Base-by-base conservation (phyloP, 495 filamentous ascomycete genomes). In the Neurospora sublineolata region DNA sequence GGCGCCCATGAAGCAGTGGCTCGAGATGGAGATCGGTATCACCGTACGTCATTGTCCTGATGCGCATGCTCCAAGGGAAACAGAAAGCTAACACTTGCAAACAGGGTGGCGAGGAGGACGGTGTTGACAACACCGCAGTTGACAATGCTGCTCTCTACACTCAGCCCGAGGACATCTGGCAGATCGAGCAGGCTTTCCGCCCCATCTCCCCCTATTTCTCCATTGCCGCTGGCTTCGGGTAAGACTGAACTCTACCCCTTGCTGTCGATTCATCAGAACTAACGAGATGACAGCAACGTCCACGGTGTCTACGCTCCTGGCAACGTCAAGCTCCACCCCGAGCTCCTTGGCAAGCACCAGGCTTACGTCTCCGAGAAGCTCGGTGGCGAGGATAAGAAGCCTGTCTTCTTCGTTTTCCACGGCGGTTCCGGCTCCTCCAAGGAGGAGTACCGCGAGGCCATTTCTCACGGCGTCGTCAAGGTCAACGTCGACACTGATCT, bases 241-340 rank as follows among this genome's bases (percentile, higher is more conserved):
- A 74, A 9, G 58, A 30, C 36, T 38, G 40, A 8, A 9, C 5
- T 20, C 8, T 14, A 14, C 3, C 37, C n/a, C 30, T 40, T n/a
- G 12, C 5, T 58, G 9, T 14, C 10, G 36, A 0, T 38, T 20
- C n/a, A 20, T 37, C 23, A 41, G 69, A 27, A 30, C 75, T 76
- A n/a, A 68, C 68, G 23, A 27, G 16, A 11, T 72, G 33, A 70
- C 44, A 95, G 94, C 78, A 99, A 99, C 81, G 94, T 98, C 38
- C 96, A 99, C 87, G 95, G 95, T 82, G 95, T 99, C 73, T 98
- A 99, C 88, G 94, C 97, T 85, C 96, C 96, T 71, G 95, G 96
- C 74, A 99, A 99, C 82, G 95, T 98, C 80, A 90, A 90, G 80
- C 90, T 98, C 46, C 93, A 97, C 83, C 95, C 95, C 68, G 93